Base-by-base conservation (phyloP, 495 filamentous ascomycete species). In the Aspergillus mulundensis region DNA sequence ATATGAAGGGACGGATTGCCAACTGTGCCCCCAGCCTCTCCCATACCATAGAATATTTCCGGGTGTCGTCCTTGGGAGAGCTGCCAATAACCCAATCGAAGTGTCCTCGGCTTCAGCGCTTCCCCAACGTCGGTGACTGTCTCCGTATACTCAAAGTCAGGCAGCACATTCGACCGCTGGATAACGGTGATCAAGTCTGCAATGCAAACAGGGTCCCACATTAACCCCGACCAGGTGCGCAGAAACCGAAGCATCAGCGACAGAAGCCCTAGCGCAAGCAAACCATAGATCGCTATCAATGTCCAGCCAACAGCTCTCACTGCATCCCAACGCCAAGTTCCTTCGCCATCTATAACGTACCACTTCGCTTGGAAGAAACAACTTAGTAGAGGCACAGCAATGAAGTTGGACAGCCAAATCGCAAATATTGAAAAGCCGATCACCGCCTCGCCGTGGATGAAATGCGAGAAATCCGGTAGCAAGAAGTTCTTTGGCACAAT, bases 71-170 rank as follows among this genome's bases (percentile, higher is more conserved):
- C 40, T n/a, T 41, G 46, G 3, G 80, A 80, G 24, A 84, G 77
- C 45, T 79, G 81, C 91, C 91, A 96, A 66, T 95, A 95, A 7
- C 91, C 89, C 23, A 96, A 78, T 21, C 84, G 80, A 53, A 92
- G 82, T 10, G 77, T 68, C 36, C 81, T 79, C 25, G 73, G 58
- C 7, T 70, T 68, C n/a, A 82, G 62, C 2, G 68, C 63, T 6
- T 76, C 60, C 23, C 70, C 66, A 12, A 89, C 75, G 52, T 63
- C 75, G 43, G 61, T 70, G 59, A 73, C 80, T 45, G 67, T 81
- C 69, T 80, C 86, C 15, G 73, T 84, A 59, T 72, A 80, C 56
- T 77, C 82, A 74, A 80, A 94, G 58, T 88, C 87, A 34, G 75
- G 75, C 30, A 90, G 72, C 12, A 84, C 83, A 67, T 96, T 96